Evolutionary conservation across 306 rosid species (phyloP), one percentile per base, ranked within the genome.

Genomic region (Castanea crenata): DNA sequence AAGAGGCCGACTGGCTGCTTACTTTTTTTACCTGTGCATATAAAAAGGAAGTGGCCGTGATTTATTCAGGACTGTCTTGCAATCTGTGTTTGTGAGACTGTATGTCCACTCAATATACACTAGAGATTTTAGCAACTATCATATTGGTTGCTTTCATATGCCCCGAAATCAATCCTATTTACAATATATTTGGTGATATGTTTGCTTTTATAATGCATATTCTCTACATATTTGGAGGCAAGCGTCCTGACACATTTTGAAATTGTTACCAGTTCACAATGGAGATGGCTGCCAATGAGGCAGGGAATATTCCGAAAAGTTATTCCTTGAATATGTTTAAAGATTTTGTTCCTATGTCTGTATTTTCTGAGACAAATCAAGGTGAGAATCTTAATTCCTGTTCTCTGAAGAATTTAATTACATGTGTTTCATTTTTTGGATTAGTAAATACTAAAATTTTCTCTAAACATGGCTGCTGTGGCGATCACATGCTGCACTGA

Each of bases 341-440:
- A 78, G 99, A 95, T 85, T 90, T 95, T 9, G 91, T 95, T 87
- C 99, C 99, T 12, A 93, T 95, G 99, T 90, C 91, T 20, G 91
- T 95, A 46, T 91, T 95, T 81, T 93, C 98, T 0, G 99, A 95
- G 86, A 51, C 94, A 82, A 90, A 83, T 81, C 98, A 91, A 87
- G 98, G 99, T 92, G 81, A 90, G 86, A 75, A 63, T 78, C 75
- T 67, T 61, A 51, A 80, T 71, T 64, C 44, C 8, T 19, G 44
- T 16, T 16, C 19, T n/a, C 23, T 64, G 46, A 64, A 31, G 70
- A 29, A 29, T 64, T 31, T 64, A 31, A 16, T 11, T 64, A 29
- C 18, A 14, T 6, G 0, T 16, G 20, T 15, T 64, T 64, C 70
- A 6, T 31, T 16, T 27, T 14, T 20, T 31, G 46, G 70, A 67